Evolutionary conservation across 768 basidiomycete species (phyloP).

Genomic region (Wakefieldia striispora): DNA sequence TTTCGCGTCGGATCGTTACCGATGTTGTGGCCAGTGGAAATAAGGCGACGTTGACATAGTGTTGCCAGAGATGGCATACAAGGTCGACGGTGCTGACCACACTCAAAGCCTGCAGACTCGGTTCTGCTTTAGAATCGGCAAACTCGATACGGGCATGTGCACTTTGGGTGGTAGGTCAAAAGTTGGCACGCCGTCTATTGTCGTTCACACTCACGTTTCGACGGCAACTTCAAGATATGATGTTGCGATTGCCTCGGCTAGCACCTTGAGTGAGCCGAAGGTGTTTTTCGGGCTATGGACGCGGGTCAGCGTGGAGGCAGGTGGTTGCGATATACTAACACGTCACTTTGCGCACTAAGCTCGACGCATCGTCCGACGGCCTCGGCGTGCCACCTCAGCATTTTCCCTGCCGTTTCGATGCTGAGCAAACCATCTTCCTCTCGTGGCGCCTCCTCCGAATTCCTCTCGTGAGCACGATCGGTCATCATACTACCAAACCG

Average conservation of each 20-base stretch:
- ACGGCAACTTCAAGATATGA: constrained; percentile 90
- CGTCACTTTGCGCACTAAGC: constrained; percentile 74
- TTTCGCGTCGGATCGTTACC: constrained; percentile 86
- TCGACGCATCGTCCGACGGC: constrained; percentile 94
- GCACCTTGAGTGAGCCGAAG: constrained; percentile 73
- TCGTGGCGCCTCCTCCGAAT: constrained; percentile 64
- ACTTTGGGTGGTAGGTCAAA: constrained; percentile 38
- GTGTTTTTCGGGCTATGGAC: constrained; percentile 80
- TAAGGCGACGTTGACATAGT: constrained; percentile 88
- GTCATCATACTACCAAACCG: constrained; percentile 82
- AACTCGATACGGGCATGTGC: constrained; percentile 68
- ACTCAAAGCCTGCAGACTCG: constrained; percentile 64
- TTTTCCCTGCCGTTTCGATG: constrained; percentile 77
- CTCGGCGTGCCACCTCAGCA: constrained; percentile 98
- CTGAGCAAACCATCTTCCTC: constrained; percentile 83
- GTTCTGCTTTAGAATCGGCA: constrained; percentile 76
- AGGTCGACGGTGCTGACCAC: constrained; percentile 76
- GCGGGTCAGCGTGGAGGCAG: constrained; percentile 3
- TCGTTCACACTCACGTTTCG: constrained; percentile 68
- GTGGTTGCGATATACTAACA: constrained; percentile 51
- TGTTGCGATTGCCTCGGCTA: constrained; percentile 82
- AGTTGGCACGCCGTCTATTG: background rate
- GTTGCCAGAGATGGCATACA: constrained; percentile 95
- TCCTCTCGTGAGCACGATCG: constrained; percentile 48
- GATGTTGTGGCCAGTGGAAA: constrained; percentile 84